These are phyloP conservation scores for Stagonosporopsis rhizophila DNA, from an alignment of 2,329 filamentous ascomycete genomes.

Conservation along the genomic window DNA sequence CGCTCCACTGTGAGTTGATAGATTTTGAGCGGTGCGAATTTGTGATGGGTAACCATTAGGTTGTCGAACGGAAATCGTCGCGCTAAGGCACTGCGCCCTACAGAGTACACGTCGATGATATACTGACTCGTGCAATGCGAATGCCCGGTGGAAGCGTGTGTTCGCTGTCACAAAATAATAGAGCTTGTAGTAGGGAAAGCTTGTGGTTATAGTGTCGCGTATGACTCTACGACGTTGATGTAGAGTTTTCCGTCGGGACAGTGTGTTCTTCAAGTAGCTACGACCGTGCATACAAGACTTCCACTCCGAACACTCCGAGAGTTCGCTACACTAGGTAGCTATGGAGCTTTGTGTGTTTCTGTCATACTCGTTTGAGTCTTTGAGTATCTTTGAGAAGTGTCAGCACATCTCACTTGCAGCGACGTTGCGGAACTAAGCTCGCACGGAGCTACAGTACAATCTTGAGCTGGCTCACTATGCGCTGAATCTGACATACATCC, in stretches of 20 bases:
- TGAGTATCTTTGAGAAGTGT: background rate
- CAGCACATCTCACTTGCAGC: background rate
- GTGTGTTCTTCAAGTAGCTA: background rate
- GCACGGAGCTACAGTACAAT: background rate
- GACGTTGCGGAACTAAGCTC: background rate
- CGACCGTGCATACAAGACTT: background rate
- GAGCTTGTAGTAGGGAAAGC: background rate
- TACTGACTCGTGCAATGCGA: background rate
- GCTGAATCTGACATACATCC: background rate
- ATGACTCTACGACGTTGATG: background rate
- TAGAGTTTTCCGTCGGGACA: background rate
- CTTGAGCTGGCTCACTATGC: background rate
- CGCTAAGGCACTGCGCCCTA: conserved; percentile 1
- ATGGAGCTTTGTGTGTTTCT: background rate
- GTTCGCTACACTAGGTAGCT: background rate
- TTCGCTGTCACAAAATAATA: background rate
- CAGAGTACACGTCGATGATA: background rate
- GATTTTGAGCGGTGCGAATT: background rate
- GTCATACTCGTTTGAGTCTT: background rate
- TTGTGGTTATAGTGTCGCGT: background rate
- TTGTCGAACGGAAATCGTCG: background rate
- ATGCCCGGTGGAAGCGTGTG: background rate
- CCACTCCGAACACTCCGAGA: background rate
- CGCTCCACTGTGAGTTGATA: background rate
- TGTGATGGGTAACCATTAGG: background rate